Percentiles rank a stretch among this genome's conserved stretches.
Evolutionary conservation across 1,284 basidiomycete species (phyloP).

Genomic region (Trametes hirsuta): DNA sequence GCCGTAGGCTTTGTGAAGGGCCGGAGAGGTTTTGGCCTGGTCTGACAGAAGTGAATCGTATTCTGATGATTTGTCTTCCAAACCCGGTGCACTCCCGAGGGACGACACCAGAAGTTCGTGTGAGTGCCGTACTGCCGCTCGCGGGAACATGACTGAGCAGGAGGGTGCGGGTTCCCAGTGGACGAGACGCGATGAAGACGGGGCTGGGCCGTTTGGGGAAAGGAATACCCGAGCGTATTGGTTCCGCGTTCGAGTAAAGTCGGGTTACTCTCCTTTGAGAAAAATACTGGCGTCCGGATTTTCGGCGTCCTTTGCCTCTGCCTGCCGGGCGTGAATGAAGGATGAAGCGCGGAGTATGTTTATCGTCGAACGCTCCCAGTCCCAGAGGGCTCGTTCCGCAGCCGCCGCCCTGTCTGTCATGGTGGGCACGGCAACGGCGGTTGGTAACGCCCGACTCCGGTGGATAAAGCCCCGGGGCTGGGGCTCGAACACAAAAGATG

Average conservation of each 20-base stretch:
- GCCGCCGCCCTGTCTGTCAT: conserved; percentile 5
- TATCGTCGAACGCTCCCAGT: background rate
- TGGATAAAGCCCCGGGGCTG: background rate
- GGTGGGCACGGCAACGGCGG: conserved; percentile 4
- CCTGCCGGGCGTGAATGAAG: background rate
- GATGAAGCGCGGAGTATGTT: background rate
- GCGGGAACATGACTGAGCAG: too few species aligned
- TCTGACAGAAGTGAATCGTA: background rate
- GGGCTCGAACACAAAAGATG: background rate
- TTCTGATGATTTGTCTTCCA: too few species aligned
- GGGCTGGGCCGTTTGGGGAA: background rate
- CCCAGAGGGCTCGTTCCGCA: background rate
- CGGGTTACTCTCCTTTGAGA: background rate
- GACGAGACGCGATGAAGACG: too few species aligned
- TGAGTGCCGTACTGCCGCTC: background rate
- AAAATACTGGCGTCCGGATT: background rate
- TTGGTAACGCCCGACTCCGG: background rate
- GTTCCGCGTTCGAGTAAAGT: background rate
- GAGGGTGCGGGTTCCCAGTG: background rate
- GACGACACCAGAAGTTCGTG: background rate
- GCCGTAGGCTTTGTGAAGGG: background rate
- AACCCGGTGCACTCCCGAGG: background rate
- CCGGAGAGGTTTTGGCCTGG: background rate
- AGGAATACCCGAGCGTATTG: conserved; percentile 1
- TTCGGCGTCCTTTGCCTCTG: background rate